Conservation (phyloP, 164 flowering plant species). For the Brasenia schreberi region DNA sequence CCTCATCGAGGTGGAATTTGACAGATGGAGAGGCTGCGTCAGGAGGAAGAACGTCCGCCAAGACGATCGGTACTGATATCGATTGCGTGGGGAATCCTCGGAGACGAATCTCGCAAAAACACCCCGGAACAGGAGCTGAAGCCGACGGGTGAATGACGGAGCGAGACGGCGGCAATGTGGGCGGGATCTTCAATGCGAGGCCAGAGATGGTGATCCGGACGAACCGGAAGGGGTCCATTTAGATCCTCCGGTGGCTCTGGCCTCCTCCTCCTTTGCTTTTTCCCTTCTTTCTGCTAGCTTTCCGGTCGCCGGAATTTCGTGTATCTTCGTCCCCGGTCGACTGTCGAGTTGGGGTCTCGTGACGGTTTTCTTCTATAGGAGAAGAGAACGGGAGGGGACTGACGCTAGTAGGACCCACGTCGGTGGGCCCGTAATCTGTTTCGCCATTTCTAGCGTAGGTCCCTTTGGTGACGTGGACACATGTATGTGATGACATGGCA, state of each 20-base stretch:
- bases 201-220: background rate
- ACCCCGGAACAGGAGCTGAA: background rate
- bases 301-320: background rate
- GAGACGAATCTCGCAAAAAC: background rate
- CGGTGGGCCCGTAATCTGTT: too few relatives aligned
- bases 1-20: background rate
- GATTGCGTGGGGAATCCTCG: background rate
- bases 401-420: too few relatives aligned
- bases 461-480: too few relatives aligned
- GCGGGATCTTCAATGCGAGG: background rate
- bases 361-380: too few relatives aligned
- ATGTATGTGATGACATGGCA: too few relatives aligned
- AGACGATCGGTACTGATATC: background rate
- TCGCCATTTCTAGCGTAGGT: too few relatives aligned
- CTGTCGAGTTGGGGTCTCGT: too few relatives aligned
- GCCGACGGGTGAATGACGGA: background rate
- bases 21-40: background rate
- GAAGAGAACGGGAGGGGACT: too few relatives aligned
- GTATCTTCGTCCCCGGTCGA: too few relatives aligned
- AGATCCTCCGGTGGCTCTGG: background rate
- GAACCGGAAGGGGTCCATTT: background rate
- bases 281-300: background rate
- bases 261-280: too few relatives aligned
- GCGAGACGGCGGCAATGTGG: background rate
- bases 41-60: background rate